A percentile compares a stretch with the other conserved stretches of the same genome.
Conservation (phyloP, 2,329 filamentous ascomycete genomes). For the Alternaria solani region DNA sequence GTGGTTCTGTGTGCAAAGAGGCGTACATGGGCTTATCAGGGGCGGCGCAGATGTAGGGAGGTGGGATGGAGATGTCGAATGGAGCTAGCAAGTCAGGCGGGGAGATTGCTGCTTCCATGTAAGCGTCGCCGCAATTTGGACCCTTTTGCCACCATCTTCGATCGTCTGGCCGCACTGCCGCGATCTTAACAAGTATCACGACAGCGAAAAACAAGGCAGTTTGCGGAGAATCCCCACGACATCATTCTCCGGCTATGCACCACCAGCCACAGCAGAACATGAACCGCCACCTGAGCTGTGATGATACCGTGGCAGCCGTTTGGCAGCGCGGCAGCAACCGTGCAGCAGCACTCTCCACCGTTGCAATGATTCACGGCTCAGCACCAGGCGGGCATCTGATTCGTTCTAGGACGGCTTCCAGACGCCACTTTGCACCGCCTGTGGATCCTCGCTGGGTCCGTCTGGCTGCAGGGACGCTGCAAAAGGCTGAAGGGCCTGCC, state of each 20-base stretch:
- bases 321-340: slow-evolving; percentile 7
- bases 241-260: background rate
- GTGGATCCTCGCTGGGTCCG: slow-evolving; percentile 24
- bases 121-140: slow-evolving; percentile 10
- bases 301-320: slow-evolving; percentile 13
- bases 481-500: slow-evolving; percentile 28
- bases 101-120: slow-evolving; percentile 7
- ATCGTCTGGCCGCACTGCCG: background rate
- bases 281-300: background rate
- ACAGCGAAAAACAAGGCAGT: background rate
- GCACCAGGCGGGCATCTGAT: slow-evolving; percentile 10
- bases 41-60: slow-evolving; percentile 1
- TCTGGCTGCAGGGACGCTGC: slow-evolving; percentile 21
- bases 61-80: background rate
- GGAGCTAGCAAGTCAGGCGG: background rate
- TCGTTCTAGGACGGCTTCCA: slow-evolving; percentile 7
- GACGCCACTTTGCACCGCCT: slow-evolving; percentile 18
- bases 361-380: slow-evolving; percentile 4
- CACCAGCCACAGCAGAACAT: background rate
- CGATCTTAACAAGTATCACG: background rate
- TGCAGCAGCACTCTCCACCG: background rate
- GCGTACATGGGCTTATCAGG: slow-evolving; percentile 1
- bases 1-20: background rate
- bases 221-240: background rate
- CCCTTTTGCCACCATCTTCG: slow-evolving; percentile 4